Evolutionary conservation across 257 asterid genomes (phyloP).

Genomic region (Solanum raphanifolium): DNA sequence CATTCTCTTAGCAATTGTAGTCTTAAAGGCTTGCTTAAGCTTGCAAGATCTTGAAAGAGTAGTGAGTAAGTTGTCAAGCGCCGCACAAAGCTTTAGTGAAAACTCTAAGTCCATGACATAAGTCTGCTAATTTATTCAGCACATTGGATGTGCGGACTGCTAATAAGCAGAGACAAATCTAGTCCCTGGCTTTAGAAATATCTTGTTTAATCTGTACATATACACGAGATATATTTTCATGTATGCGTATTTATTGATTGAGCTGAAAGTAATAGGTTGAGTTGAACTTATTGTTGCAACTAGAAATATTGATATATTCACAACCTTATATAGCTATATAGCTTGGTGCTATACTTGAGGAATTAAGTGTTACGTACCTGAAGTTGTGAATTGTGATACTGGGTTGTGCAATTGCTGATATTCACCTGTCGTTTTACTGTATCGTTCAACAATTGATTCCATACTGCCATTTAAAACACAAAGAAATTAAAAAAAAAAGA

Average conservation of each 20-base stretch:
- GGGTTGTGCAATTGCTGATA: not conserved
- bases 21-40: too few species aligned
- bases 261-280: not conserved
- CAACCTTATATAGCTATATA: too few species aligned
- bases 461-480: not conserved
- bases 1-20: too few species aligned
- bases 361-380: not conserved
- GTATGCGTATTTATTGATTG: not conserved
- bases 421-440: not conserved
- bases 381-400: not conserved
- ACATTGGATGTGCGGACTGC: not conserved
- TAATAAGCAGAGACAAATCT: too few species aligned
- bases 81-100: too few species aligned
- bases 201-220: not conserved
- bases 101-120: too few species aligned
- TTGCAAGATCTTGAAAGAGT: too few species aligned
- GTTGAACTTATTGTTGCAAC: not conserved
- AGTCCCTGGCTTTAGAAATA: too few species aligned
- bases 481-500: not conserved
- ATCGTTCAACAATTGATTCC: not conserved
- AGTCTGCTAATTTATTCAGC: not conserved
- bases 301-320: too few species aligned
- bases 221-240: too few species aligned
- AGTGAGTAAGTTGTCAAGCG: too few species aligned
- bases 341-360: too few species aligned